Conservation (phyloP, 345 rosid species). For the Gossypium stocksii region DNA sequence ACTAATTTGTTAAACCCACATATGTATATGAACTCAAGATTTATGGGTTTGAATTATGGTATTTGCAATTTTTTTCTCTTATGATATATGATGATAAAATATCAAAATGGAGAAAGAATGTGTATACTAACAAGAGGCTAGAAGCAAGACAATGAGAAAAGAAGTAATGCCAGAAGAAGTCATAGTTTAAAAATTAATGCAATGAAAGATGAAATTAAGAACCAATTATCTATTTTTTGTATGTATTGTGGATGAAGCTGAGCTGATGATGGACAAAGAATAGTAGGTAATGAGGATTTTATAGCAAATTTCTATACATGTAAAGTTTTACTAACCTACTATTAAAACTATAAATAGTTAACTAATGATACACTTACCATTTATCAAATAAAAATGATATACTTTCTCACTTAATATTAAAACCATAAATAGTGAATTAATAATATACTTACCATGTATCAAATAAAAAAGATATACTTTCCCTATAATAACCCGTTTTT, state of each 20-base stretch:
- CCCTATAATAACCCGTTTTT: no score
- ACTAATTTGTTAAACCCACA: no score
- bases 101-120: not conserved
- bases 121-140: not conserved
- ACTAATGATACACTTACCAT: no score
- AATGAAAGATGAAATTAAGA: not conserved
- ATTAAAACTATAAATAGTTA: no score
- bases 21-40: no score
- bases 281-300: not conserved
- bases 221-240: not conserved
- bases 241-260: not conserved
- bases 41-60: no score
- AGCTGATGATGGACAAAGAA: not conserved
- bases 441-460: no score
- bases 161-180: not conserved
- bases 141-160: not conserved
- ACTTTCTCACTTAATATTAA: not conserved
- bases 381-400: not conserved
- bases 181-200: not conserved
- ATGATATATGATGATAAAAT: not conserved
- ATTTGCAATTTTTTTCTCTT: not conserved
- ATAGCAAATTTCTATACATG: not conserved
- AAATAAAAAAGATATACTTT: not conserved
- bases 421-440: no score
- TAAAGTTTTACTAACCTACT: not conserved